Evolutionary conservation across 805 yeast genomes (phyloP).

Genomic region (Wickerhamiella qilinensis): DNA sequence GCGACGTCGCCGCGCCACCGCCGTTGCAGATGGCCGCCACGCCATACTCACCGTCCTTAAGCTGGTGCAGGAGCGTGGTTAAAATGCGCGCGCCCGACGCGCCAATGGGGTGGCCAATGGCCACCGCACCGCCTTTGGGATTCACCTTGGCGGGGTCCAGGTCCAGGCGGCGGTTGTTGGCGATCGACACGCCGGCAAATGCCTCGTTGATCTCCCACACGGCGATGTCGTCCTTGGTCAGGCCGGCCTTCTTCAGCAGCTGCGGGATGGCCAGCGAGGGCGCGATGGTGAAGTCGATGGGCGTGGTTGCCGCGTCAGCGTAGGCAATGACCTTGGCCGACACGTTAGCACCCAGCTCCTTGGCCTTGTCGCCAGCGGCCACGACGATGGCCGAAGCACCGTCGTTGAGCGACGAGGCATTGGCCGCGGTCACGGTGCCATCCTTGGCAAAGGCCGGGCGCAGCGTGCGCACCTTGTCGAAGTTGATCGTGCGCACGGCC

Average conservation of each 20-base stretch:
- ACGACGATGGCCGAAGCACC: conserved; percentile 89
- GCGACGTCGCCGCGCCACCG: conserved; percentile 96
- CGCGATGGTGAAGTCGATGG: conserved; percentile 86
- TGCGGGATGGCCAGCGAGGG: conserved; percentile 88
- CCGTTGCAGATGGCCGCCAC: conserved; percentile 94
- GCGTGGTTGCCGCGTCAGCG: conserved; percentile 93
- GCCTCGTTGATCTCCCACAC: conserved; percentile 90
- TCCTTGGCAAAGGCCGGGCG: conserved; percentile 84
- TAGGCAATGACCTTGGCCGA: conserved; percentile 69
- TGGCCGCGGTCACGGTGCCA: conserved; percentile 93
- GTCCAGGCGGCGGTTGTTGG: conserved; percentile 54
- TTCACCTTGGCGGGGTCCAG: conserved; percentile 56
- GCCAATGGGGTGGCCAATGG: conserved; percentile 86
- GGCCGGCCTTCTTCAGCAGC: conserved; percentile 68
- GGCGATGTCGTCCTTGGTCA: conserved; percentile 50
- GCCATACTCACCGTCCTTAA: conserved; percentile 66
- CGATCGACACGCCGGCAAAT: conserved; percentile 85
- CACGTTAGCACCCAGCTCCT: conserved; percentile 56
- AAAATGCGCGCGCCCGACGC: conserved; percentile 86
- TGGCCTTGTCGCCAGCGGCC: conserved; percentile 63
- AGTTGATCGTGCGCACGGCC: conserved; percentile 55
- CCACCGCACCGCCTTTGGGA: conserved; percentile 89
- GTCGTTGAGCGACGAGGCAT: conserved; percentile 84
- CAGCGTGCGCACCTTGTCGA: conserved; percentile 52
- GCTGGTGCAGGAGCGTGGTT: conserved; percentile 29